Conservation (phyloP, 108 stramenopile species). For the Fistulifera pelliculosa region DNA sequence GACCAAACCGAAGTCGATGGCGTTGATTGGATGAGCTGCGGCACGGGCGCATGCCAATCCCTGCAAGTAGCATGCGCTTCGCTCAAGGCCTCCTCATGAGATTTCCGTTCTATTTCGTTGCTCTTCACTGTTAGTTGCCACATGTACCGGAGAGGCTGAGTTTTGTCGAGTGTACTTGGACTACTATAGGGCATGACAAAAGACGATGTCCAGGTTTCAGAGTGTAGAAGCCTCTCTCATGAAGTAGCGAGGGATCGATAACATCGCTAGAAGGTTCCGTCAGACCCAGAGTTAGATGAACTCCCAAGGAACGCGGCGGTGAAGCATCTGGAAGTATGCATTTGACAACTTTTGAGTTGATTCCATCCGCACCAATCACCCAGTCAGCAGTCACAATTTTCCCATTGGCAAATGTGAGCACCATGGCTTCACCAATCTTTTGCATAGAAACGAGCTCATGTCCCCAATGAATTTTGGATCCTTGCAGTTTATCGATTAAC, state of each 20-base stretch:
- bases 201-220: conserved; percentile 60
- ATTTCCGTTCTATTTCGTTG: background rate
- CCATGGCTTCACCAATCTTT: background rate
- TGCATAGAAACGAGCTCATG: conserved; percentile 15
- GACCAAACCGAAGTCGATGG: conserved; percentile 67
- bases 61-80: conserved; percentile 46
- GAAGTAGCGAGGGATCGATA: conserved; percentile 50
- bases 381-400: conserved; percentile 38
- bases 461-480: conserved; percentile 27
- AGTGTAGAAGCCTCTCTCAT: conserved; percentile 82
- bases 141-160: conserved; percentile 49
- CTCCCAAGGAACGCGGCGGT: conserved; percentile 31
- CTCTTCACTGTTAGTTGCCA: conserved; percentile 72
- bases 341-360: conserved; percentile 54
- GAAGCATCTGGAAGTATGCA: conserved; percentile 22
- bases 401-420: background rate
- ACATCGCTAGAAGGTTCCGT: conserved; percentile 21
- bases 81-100: conserved; percentile 20
- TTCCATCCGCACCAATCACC: conserved; percentile 78
- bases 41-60: conserved; percentile 67
- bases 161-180: conserved; percentile 2
- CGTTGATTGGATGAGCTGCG: conserved; percentile 57
- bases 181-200: conserved; percentile 80
- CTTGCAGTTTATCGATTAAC: conserved; percentile 34
- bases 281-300: conserved; percentile 73